Conservation (phyloP, 768 basidiomycete species). For the Suillus sp. region DNA sequence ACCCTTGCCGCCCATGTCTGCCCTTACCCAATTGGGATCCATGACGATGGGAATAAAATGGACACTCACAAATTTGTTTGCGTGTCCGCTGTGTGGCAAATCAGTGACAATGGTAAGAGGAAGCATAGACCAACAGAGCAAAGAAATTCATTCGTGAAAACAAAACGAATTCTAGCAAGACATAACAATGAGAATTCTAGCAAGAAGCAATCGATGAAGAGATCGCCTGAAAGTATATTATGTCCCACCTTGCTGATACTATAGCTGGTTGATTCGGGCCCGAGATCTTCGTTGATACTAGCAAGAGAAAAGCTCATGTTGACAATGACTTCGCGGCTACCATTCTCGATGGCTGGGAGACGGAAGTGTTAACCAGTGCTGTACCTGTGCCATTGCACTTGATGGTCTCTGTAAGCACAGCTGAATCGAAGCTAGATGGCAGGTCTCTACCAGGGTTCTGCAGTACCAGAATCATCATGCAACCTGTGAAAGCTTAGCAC, state of each 20-base stretch:
- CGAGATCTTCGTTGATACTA: constrained; percentile 28
- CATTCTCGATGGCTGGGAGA: constrained; percentile 36
- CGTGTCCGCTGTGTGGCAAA: constrained; percentile 4
- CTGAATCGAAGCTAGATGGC: constrained; percentile 27
- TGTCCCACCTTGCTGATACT: constrained; percentile 19
- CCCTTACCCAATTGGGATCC: constrained; percentile 92
- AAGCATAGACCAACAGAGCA: not conserved
- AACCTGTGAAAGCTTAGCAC: not conserved
- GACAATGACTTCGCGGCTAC: constrained; percentile 36
- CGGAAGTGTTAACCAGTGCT: constrained; percentile 35
- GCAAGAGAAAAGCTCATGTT: constrained; percentile 38
- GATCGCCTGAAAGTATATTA: constrained; percentile 19
- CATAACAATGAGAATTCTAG: not conserved
- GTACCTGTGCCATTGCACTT: constrained; percentile 38
- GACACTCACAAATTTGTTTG: constrained; percentile 19
- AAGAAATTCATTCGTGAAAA: not conserved
- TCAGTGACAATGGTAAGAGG: not conserved
- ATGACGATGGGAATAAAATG: constrained; percentile 66
- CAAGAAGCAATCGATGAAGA: constrained; percentile 21
- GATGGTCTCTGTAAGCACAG: constrained; percentile 23
- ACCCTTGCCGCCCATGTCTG: constrained; percentile 39
- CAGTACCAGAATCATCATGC: constrained; percentile 1
- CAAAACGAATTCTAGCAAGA: not conserved
- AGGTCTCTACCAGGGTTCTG: constrained; percentile 28
- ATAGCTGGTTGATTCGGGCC: constrained; percentile 12